Percentiles rank a stretch among this genome's conserved stretches.
Evolutionary conservation across 768 basidiomycete genomes (phyloP).

Genomic region (Austroboletus festivus): DNA sequence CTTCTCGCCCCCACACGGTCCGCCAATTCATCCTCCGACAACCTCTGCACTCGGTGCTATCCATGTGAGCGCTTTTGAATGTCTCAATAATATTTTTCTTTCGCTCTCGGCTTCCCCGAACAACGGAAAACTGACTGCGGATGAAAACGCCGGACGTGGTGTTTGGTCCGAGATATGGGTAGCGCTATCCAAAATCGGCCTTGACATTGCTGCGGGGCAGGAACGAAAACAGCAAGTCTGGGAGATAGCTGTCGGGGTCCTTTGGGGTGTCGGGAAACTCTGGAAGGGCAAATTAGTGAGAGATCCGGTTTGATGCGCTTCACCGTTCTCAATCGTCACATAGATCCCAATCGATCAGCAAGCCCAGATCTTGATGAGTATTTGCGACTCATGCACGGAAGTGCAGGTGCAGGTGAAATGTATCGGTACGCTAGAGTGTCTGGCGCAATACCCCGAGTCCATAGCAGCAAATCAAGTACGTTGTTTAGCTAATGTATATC

Average conservation of each 20-base stretch:
- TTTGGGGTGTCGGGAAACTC: slow-evolving; percentile 83
- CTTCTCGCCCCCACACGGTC: slow-evolving; percentile 67
- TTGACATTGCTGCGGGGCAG: slow-evolving; percentile 57
- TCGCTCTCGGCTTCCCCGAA: slow-evolving; percentile 56
- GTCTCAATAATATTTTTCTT: slow-evolving; percentile 86
- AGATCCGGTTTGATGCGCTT: neutral
- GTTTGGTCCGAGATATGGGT: slow-evolving; percentile 70
- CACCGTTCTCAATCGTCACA: slow-evolving; percentile 5
- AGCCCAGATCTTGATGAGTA: slow-evolving; percentile 59
- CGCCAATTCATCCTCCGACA: slow-evolving; percentile 81
- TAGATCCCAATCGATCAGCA: slow-evolving; percentile 61
- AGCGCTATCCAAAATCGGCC: slow-evolving; percentile 57
- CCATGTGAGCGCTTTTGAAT: slow-evolving; percentile 83
- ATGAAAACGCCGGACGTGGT: slow-evolving; percentile 45
- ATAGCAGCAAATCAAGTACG: slow-evolving; percentile 51
- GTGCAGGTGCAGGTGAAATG: slow-evolving; percentile 65
- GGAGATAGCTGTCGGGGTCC: slow-evolving; percentile 74
- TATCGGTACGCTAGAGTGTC: slow-evolving; percentile 80
- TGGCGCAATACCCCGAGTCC: slow-evolving; percentile 67
- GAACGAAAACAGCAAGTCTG: slow-evolving; percentile 74
- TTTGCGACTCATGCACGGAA: slow-evolving; percentile 56
- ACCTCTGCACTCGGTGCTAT: slow-evolving; percentile 82
- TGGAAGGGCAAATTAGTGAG: slow-evolving; percentile 68
- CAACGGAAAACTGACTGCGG: slow-evolving; percentile 38
- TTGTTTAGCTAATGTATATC: slow-evolving; percentile 21